Base-by-base conservation (phyloP, 495 filamentous ascomycete genomes). In the Daldinia childiae region DNA sequence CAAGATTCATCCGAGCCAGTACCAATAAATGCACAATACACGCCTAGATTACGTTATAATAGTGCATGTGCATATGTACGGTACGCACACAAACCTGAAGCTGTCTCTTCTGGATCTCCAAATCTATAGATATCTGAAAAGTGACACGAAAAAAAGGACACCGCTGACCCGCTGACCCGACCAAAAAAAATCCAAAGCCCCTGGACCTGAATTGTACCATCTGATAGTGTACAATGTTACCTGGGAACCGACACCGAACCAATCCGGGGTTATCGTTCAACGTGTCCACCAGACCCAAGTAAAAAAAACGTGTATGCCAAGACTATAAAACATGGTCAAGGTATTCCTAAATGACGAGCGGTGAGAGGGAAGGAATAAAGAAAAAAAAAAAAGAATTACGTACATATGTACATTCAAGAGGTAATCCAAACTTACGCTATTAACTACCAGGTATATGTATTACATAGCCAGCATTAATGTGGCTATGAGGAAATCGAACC, bases 61-160 rank as follows among this genome's bases (percentile, higher is more conserved):
- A 68, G 52, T 66, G 62, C 65, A 73, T 73, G 57, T 62, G 65
- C 70, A 69, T 68, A 68, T 68, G 64, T 72, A 72, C 54, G 43
- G 58, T 67, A 72, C 54, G 54, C 54, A 66, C 38, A 48, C 50
- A 61, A 63, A 54, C 69, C 59, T 38, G 38, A 64, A 19, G 43
- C 29, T 36, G 59, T 38, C 30, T 68, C 38, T 41, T 39, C 41
- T 51, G 61, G 70, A 69, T 73, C 70, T 73, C 43, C n/a, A 69
- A 62, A 73, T 69, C 70, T 73, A 36, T 38, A 63, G 64, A 67
- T 58, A 62, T 69, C 56, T 61, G 70, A 65, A 68, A 68, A 58
- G 52, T 68, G 65, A 73, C 43, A 73, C 38, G 43, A 29, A 66
- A 36, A 27, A 58, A 56, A 63, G 27, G 63, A 36, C 2, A 41